phyloP scores from a whole-genome alignment of 345 rosid species.

The Gossypium bickii region DNA sequence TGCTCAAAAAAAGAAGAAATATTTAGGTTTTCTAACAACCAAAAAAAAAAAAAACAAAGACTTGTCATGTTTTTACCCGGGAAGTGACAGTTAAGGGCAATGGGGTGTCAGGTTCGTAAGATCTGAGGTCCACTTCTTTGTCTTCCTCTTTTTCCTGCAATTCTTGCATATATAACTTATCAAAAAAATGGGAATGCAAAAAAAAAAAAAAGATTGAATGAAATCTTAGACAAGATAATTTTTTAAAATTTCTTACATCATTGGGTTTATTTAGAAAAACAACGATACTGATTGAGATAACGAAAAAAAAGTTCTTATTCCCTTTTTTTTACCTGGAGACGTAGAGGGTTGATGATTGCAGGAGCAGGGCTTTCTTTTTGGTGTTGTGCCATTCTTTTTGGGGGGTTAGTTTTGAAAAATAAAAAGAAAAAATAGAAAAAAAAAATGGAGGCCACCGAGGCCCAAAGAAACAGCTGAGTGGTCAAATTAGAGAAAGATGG shows the following conservation, averaged over 20 bases:
- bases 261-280: background rate
- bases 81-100: constrained; percentile 89
- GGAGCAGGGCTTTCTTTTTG: constrained; percentile 13
- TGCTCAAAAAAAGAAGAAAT: background rate
- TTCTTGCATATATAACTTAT: constrained; percentile 21
- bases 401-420: background rate
- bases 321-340: background rate
- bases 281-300: background rate
- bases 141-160: constrained; percentile 65
- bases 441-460: constrained; percentile 1
- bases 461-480: constrained; percentile 1
- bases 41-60: background rate
- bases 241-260: background rate
- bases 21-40: background rate
- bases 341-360: constrained; percentile 23
- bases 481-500: constrained; percentile 11
- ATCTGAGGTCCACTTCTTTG: constrained; percentile 45
- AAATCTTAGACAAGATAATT: background rate
- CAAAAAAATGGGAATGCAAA: background rate
- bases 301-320: background rate
- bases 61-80: constrained; percentile 42
- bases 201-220: background rate
- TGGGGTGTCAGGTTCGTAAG: constrained; percentile 64
- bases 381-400: constrained; percentile 18
- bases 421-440: background rate